These are phyloP conservation scores for Nasturtium officinale DNA, from an alignment of 345 rosid genomes.

Conservation along the genomic window DNA sequence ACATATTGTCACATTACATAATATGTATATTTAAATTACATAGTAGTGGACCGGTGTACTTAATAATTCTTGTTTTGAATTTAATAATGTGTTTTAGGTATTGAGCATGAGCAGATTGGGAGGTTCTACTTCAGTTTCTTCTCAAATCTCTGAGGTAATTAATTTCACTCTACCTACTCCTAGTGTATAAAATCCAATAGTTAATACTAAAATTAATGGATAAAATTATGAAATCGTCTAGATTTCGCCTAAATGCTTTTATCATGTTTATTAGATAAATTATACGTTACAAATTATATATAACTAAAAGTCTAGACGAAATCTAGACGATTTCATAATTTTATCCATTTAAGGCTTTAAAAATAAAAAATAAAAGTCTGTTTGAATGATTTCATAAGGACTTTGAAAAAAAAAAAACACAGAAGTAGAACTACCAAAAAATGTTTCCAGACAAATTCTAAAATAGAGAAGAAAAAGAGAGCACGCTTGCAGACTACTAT, in stretches of 20 bases:
- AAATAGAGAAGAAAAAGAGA: constrained; percentile 46
- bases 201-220: neutral
- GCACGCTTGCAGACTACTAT: constrained; percentile 73
- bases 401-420: no score
- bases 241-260: neutral
- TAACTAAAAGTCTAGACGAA: no score
- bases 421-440: neutral
- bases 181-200: neutral
- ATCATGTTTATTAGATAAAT: neutral
- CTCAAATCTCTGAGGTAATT: constrained; percentile 82
- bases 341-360: no score
- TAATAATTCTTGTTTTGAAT: neutral
- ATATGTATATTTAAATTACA: neutral
- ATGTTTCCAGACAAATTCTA: constrained; percentile 1
- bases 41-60: constrained; percentile 9
- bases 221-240: neutral
- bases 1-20: neutral
- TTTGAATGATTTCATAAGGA: no score
- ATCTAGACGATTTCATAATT: no score
- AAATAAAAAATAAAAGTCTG: no score
- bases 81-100: constrained; percentile 53
- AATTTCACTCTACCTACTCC: neutral
- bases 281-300: neutral
- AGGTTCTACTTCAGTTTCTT: constrained; percentile 85
- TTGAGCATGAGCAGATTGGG: constrained; percentile 97